Base-by-base conservation (phyloP, 768 basidiomycete genomes). In the Albatrellus ellisii region DNA sequence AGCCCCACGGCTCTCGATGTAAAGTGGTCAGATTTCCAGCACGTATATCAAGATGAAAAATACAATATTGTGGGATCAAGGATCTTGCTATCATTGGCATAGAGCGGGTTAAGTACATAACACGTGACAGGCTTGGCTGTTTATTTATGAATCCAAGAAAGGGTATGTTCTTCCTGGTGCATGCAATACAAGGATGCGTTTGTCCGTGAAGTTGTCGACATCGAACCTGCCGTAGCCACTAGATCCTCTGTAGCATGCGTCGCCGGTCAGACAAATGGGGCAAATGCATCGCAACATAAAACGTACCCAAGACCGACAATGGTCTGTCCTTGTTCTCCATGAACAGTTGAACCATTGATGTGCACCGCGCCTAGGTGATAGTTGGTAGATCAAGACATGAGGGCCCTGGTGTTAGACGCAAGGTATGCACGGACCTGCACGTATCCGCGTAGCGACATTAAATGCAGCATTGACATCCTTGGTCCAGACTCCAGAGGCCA, bases 401-500 rank as follows among this genome's bases (percentile, higher is more conserved):
- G n/a, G 6, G 26, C 26, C 39, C 4, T 26, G 17, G 29, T 14
- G 28, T 31, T 11, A 15, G 9, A 32, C 6, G 1, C 26, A 26
- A 12, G 8, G n/a, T 31, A 11, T 10, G 20, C 17, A 36, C 18
- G 9, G 27, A 70, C 70, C 69, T 35, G 67, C 59, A 18, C 65
- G 66, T 26, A 80, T 62, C 12, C 66, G 59, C 35, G 58, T 58
- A 20, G 76, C 70, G 9, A 77, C 57, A 5, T 61, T 52, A 39
- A 71, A 55, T 2, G 68, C 75, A 17, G 53, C 46, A 42, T 63
- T 58, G 31, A 68, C 44, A 49, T 75, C 66, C 4, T 47, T 54
- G 1, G 73, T 69, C 73, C 76, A 79, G 7, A 79, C 50, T 1
- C 69, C 59, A 1, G 76, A 59, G 2, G 62, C 56, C 28, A 81